Evolutionary conservation across 371 early-diverging fungal species (phyloP), one percentile per base, ranked within the genome.

Genomic region (Capillidium heterosporum): DNA sequence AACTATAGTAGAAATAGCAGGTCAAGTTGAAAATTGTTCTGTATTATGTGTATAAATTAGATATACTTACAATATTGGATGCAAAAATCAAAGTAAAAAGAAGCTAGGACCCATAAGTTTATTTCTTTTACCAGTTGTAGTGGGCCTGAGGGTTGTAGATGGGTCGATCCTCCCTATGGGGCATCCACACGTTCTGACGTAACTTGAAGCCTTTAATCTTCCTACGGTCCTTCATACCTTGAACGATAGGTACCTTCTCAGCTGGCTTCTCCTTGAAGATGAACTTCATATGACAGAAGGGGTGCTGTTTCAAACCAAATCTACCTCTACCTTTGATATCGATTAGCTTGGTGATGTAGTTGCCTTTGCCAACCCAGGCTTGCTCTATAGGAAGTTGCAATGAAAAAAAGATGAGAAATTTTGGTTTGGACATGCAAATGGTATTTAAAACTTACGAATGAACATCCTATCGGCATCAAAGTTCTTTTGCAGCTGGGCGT

Each of bases 331-430:
- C 92, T 60, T 87, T 87, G 40, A 73, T 72, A 59, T 77, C 74
- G 49, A 89, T 61, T 23, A 82, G 71, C 52, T 80, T 76, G 43
- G 77, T 73, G 24, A 72, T 59, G 61, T 79, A 89, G 39, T 64
- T 60, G 2, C 92, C 93, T 67, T 92, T 92, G 23, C 95, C 95
- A 21, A 91, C 91, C 76, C 87, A 89, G 1, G 88, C 87, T 63
- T 82, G 82, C 47, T 72, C 74, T 70, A 75, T 61, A 50, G n/a
- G 17, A 53, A 46, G 35, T 27, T 48, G 21, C 11, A 26, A 31
- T 28, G 17, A 47, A 32, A n/a, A 39, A 31, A 7, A 17, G 4
- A 48, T 56, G 11, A 17, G 40, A 8, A 31, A n/a, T 17, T 17
- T 32, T n/a, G 32, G 8, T 40, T 32, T 11, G 15, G 15, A 49